A percentile compares a stretch with the other conserved stretches of the same genome.
Evolutionary conservation across 441 rosid genomes (phyloP).

Genomic region (Kokia cookei): DNA sequence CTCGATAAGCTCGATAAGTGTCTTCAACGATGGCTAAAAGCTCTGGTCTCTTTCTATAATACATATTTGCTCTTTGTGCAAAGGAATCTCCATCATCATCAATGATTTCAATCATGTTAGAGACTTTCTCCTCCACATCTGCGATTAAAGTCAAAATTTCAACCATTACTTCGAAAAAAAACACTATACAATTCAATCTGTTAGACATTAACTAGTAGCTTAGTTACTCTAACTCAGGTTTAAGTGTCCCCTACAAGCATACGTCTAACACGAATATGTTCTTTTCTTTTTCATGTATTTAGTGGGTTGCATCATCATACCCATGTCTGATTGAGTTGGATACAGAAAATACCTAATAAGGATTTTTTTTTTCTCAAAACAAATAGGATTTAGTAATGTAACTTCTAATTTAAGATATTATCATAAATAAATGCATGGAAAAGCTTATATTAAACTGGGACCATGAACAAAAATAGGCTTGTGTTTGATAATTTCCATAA

Average conservation of each 20-base stretch:
- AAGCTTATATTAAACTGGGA: too few species aligned
- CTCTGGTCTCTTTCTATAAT: constrained; percentile 73
- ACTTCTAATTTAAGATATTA: too few species aligned
- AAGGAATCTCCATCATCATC: constrained; percentile 81
- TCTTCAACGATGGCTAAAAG: constrained; percentile 67
- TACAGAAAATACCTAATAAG: not conserved
- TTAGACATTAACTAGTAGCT: not conserved
- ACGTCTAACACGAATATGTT: not conserved
- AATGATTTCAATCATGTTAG: constrained; percentile 52
- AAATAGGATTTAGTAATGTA: not conserved
- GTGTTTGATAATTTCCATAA: not conserved
- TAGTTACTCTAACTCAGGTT: not conserved
- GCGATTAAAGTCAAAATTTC: not conserved
- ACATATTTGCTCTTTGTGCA: constrained; percentile 75
- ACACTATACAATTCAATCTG: not conserved
- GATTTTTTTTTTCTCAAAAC: not conserved
- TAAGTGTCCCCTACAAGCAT: not conserved
- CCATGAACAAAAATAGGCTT: not conserved
- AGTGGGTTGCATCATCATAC: not conserved
- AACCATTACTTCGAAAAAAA: not conserved
- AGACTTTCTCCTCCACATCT: constrained; percentile 53
- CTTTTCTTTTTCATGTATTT: not conserved
- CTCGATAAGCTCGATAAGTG: constrained; percentile 59
- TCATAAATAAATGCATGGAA: too few species aligned
- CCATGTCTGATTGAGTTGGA: not conserved